Base-by-base conservation (phyloP, 257 asterid genomes). In the Thymus quinquecostatus region DNA sequence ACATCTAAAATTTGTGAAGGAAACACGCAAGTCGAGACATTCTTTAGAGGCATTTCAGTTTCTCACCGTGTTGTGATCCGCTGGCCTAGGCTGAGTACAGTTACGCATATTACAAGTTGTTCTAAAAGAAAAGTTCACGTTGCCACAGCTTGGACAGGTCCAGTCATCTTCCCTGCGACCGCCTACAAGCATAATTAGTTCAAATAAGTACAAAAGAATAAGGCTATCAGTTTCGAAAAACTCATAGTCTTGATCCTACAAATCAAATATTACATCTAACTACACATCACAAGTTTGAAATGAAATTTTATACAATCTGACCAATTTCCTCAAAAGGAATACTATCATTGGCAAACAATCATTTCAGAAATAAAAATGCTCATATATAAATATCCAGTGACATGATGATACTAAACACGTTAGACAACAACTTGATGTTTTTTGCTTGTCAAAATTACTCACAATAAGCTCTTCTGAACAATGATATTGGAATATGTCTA, bases 101-200 rank as follows among this genome's bases (percentile, higher is more conserved):
- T 91, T 91, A 30, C 88, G 96, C 96, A 87, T 91, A 68, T 91
- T 91, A 80, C 97, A 91, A 43, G 96, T 91, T 49, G 97, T 91
- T 83, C 96, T 83, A 78, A 91, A 91, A 47, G 97, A 91, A 81
- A 87, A 91, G 85, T 91, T 91, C 64, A 89, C 97, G 57, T 89
- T 89, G 47, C 96, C 95, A 79, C 96, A 91, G 80, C 96, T 91
- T 10, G 95, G 91, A 68, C 97, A 91, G 41, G 96, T 91, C 97
- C 96, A 91, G 71, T 91, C 97, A 86, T 91, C 97, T 85, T 91
- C 97, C 80, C 97, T 87, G 38, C 97, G 95, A 36, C 91, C 93
- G 75, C 97, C 96, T 91, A 72, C 66, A 82, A 60, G 62, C 21
- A 68, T 51, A 74, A 65, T 36, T 78, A 66, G 32, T 49, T 60